phyloP scores from a whole-genome alignment of 306 rosid genomes.

The Corylus americana region DNA sequence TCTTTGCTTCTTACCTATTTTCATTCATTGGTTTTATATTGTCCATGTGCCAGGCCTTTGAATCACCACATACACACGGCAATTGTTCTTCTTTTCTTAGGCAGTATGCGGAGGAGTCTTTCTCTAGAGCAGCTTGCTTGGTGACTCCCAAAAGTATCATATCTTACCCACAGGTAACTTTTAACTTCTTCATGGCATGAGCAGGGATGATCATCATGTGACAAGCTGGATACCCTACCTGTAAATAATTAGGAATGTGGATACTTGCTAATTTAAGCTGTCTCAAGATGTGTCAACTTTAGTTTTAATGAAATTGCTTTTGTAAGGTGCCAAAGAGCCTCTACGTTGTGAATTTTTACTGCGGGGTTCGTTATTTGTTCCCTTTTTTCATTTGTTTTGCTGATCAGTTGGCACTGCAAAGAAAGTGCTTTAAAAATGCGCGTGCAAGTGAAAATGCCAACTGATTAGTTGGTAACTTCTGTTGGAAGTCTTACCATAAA shows the following conservation, averaged over 20 bases:
- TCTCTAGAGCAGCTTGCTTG: slow-evolving; percentile 87
- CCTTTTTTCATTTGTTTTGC: background rate
- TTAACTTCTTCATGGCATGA: background rate
- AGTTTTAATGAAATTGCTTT: background rate
- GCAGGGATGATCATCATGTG: background rate
- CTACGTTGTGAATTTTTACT: slow-evolving; percentile 16
- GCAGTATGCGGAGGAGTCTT: slow-evolving; percentile 95
- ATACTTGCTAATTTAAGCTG: background rate
- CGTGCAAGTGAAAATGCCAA: slow-evolving; percentile 12
- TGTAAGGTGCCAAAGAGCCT: background rate
- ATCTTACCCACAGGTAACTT: slow-evolving; percentile 92
- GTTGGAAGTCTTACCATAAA: background rate
- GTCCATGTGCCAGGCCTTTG: slow-evolving; percentile 74
- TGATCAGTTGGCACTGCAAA: background rate
- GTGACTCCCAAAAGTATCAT: slow-evolving; percentile 81
- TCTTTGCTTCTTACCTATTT: slow-evolving; percentile 12
- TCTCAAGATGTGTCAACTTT: background rate
- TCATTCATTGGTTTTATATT: slow-evolving; percentile 18
- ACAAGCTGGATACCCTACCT: slow-evolving; percentile 1
- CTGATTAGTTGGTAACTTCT: slow-evolving; percentile 9
- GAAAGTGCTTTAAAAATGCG: background rate
- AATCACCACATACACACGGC: slow-evolving; percentile 85
- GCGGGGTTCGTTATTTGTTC: background rate
- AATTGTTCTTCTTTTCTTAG: slow-evolving; percentile 78
- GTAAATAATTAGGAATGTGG: background rate